phyloP scores from a whole-genome alignment of 1,284 basidiomycete species.

The Apiotrichum veenhuisii region DNA sequence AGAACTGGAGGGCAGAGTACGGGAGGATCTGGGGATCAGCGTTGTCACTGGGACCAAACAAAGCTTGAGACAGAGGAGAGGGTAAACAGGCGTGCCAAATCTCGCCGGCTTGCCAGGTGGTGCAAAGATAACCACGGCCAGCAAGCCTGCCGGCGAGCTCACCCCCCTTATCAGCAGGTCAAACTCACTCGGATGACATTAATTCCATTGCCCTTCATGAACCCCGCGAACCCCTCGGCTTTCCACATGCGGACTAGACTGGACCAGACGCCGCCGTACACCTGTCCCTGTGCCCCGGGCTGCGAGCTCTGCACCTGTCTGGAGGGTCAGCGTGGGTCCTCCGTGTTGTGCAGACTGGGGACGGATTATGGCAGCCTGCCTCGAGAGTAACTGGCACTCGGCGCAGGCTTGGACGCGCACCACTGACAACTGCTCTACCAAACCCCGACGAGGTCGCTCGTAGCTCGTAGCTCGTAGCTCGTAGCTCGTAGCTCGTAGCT shows the following conservation, averaged over 20 bases:
- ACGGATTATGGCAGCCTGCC: too few species aligned
- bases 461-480: too few species aligned
- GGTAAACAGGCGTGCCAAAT: too few species aligned
- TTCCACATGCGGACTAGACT: constrained; percentile 79
- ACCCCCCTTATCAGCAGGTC: too few species aligned
- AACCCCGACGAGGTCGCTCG: too few species aligned
- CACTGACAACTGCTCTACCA: neutral
- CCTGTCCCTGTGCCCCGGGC: constrained; percentile 52
- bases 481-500: too few species aligned
- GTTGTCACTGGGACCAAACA: neutral
- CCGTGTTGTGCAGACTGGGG: neutral
- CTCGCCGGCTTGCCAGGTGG: too few species aligned
- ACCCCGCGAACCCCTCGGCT: constrained; percentile 87
- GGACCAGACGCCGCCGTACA: constrained; percentile 78
- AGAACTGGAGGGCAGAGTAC: constrained; percentile 83
- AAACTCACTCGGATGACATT: constrained; percentile 70
- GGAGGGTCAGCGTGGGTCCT: neutral
- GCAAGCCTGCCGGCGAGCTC: too few species aligned
- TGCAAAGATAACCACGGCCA: too few species aligned
- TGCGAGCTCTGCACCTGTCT: constrained; percentile 67
- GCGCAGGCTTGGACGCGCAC: neutral
- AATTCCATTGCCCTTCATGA: constrained; percentile 80
- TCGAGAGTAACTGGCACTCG: too few species aligned
- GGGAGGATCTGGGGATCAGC: constrained; percentile 43
- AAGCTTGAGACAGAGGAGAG: neutral